Conservation (phyloP, 257 asterid genomes). For the Nicotiana undulata region DNA sequence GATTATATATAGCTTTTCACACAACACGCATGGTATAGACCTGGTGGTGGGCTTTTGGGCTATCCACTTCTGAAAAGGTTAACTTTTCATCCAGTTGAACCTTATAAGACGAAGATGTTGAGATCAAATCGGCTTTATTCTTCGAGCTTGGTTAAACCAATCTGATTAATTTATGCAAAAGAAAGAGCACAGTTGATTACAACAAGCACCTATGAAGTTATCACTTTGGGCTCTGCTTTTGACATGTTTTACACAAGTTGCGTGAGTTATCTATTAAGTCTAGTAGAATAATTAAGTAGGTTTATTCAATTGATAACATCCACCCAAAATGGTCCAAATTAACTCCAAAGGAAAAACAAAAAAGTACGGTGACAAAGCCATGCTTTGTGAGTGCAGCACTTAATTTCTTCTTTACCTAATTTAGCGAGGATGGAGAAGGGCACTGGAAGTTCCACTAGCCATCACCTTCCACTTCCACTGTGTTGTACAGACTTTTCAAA, state of each 20-base stretch:
- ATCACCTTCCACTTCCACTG: not conserved
- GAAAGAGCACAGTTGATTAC: not conserved
- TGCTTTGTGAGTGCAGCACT: not conserved
- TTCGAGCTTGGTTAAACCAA: not conserved
- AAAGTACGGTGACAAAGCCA: not conserved
- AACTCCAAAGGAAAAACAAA: not conserved
- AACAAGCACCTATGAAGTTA: not conserved
- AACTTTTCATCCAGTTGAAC: not conserved
- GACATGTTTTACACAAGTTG: not conserved
- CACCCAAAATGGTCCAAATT: not conserved
- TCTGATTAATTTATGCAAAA: not conserved
- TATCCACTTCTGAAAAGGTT: not conserved
- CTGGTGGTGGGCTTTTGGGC: not conserved
- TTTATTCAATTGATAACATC: not conserved
- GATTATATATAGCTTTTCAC: not conserved
- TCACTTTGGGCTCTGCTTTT: not conserved
- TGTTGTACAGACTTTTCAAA: too few species aligned
- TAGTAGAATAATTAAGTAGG: not conserved
- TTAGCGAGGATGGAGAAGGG: not conserved
- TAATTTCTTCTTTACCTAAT: not conserved
- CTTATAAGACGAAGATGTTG: not conserved
- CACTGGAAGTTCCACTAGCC: not conserved
- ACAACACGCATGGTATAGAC: not conserved
- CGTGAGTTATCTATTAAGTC: not conserved
- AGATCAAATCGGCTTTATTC: not conserved